Evolutionary conservation across 192 early-diverging fungal species (phyloP).

Genomic region (Coemansia sp.): DNA sequence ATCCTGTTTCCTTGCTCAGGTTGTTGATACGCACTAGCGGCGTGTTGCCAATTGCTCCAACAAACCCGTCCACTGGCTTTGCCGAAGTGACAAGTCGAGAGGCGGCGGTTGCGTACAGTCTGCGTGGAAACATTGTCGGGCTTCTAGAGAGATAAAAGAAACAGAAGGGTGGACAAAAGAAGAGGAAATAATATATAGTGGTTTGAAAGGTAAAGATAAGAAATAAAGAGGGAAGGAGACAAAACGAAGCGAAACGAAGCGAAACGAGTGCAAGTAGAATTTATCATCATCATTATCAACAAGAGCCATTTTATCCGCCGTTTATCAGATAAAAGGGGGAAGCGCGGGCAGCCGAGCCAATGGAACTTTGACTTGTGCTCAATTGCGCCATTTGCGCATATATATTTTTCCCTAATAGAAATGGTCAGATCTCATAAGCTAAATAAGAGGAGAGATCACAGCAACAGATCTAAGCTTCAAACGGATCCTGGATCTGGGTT

Average conservation of each 20-base stretch:
- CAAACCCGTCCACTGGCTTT: constrained; percentile 67
- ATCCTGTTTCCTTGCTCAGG: constrained; percentile 75
- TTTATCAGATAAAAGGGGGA: background rate
- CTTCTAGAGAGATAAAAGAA: background rate
- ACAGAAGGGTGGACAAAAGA: background rate
- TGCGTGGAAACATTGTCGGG: constrained; percentile 38
- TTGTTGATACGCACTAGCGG: constrained; percentile 76
- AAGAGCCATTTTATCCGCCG: background rate
- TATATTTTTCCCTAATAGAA: background rate
- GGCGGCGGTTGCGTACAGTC: constrained; percentile 34
- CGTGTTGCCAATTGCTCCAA: constrained; percentile 89
- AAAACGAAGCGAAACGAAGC: background rate
- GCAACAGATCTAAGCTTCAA: too few relatives aligned
- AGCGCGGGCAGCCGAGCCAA: background rate
- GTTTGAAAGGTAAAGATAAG: background rate
- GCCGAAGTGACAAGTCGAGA: constrained; percentile 43
- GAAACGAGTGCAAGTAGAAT: background rate
- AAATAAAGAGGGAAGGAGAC: constrained; percentile 1
- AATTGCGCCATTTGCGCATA: background rate
- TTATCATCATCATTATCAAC: background rate
- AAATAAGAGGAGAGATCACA: background rate
- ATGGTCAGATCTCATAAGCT: background rate
- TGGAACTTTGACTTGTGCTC: background rate
- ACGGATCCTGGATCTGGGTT: too few relatives aligned
- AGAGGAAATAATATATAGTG: constrained; percentile 4